Base-by-base conservation (phyloP, 192 early-diverging fungal species). In the Gonapodya sp. region DNA sequence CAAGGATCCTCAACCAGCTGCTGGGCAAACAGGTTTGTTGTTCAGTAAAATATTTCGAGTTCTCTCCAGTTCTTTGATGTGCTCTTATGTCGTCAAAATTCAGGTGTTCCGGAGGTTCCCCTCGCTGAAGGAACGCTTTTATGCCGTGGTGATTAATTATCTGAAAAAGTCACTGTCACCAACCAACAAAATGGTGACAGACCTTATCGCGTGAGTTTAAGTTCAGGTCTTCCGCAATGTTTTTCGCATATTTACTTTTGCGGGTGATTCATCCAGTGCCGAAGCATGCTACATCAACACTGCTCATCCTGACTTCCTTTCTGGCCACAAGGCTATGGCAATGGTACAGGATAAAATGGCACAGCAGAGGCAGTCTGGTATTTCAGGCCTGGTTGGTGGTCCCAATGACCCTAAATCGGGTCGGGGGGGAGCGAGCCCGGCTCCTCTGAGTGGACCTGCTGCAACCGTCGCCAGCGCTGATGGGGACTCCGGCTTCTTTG, bases 241-340 rank as follows among this genome's bases (percentile, higher is more conserved):
- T 31, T 0, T 35, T 35, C 24, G 35, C n/a, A 36, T 34, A 1
- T 64, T 0, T 2, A 24, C 73, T 75, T 0, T 35, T 73, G 0
- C 14, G 36, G 33, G 73, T 32, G 18, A 36, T 85, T 80, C 2
- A 34, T 81, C 37, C 34, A 94, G 90, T 32, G 96, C 96, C 90
- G 97, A 99, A 87, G 88, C 94, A 24, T 92, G 91, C 84, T 99
- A 99, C 85, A 92, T 99, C 87, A 99, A 99, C 89, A 99, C 98
- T 2, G 96, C 89, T 1, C 98, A 99, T 84, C 97, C 97, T 1
- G 97, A 99, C 84, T 99, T 99, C 87, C 89, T 99, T 84, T 96
- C 92, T 83, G 98, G 98, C 35, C 96, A 98, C 88, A 93, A 92
- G 80, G 80, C 80, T 1, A 81, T 81, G 80, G 80, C 80, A 30